Evolutionary conservation across 192 early-diverging fungal genomes (phyloP).

Genomic region (Chytriomyces sp.): DNA sequence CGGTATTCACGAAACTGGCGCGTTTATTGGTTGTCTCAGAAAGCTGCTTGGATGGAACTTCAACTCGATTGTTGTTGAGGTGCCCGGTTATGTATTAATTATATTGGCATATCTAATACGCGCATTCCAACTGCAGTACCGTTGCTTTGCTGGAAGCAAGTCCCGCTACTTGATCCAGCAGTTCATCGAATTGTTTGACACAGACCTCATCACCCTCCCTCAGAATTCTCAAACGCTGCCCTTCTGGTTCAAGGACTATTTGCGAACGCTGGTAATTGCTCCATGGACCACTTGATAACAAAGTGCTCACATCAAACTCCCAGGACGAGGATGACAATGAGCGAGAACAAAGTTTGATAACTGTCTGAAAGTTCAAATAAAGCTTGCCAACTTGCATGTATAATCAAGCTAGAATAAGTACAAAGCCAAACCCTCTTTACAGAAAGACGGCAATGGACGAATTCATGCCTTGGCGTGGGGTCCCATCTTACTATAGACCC

Average conservation of each 20-base stretch:
- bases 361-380: no score
- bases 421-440: no score
- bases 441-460: no score
- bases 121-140: conserved; percentile 64
- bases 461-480: no score
- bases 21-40: conserved; percentile 88
- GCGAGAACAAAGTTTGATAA: no score
- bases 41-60: conserved; percentile 97
- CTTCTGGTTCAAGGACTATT: conserved; percentile 73
- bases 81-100: conserved; percentile 33
- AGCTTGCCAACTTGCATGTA: no score
- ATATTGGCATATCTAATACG: conserved; percentile 4
- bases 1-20: conserved; percentile 93
- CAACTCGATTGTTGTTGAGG: conserved; percentile 94
- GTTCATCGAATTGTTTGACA: conserved; percentile 93
- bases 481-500: no score
- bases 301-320: no score
- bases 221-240: conserved; percentile 57
- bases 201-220: conserved; percentile 87
- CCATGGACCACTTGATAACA: no score
- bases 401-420: no score
- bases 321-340: no score
- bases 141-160: conserved; percentile 89
- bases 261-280: conserved; percentile 14
- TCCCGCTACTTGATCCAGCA: conserved; percentile 87